These are phyloP conservation scores for Penicillium sp. DNA, from an alignment of 2,329 filamentous ascomycete species.

Conservation along the genomic window DNA sequence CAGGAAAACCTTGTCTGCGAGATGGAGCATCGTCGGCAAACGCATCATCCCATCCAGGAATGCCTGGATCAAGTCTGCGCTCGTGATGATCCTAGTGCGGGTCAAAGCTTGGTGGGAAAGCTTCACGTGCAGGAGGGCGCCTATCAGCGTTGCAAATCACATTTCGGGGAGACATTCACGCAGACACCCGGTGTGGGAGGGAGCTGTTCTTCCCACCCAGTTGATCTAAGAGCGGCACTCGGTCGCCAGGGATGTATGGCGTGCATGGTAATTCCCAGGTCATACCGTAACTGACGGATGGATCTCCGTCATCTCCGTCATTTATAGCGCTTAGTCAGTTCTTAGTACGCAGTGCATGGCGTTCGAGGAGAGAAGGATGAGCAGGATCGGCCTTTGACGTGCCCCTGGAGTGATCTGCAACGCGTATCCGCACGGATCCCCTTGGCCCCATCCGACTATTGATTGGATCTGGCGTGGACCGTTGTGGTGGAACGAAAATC, in stretches of 20 bases:
- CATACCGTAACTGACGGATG: slow-evolving; percentile 3
- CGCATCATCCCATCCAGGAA: background rate
- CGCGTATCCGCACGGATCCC: slow-evolving; percentile 20
- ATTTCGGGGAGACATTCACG: background rate
- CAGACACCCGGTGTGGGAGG: no score
- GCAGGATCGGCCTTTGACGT: slow-evolving; percentile 20
- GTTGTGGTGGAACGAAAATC: slow-evolving; percentile 20
- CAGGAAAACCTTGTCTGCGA: slow-evolving; percentile 6
- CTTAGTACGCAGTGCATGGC: no score
- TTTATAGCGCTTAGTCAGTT: no score
- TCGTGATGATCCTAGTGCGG: slow-evolving; percentile 6
- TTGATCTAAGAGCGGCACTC: background rate
- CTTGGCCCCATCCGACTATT: slow-evolving; percentile 23
- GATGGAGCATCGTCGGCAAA: slow-evolving; percentile 4
- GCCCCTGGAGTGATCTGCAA: slow-evolving; percentile 25
- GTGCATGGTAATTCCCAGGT: slow-evolving; percentile 11
- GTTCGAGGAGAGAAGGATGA: slow-evolving; percentile 2
- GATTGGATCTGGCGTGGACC: slow-evolving; percentile 27
- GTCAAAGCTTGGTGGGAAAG: slow-evolving; percentile 7
- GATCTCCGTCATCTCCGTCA: slow-evolving; percentile 18
- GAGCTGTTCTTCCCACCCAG: background rate
- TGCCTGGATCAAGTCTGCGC: background rate
- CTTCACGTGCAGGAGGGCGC: slow-evolving; percentile 21
- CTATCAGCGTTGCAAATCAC: slow-evolving; percentile 18
- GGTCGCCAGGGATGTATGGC: slow-evolving; percentile 8